Percentiles rank a stretch among this genome's conserved stretches.
Conservation (phyloP, 1,284 basidiomycete genomes). For the Boletellus dicymbophilus region DNA sequence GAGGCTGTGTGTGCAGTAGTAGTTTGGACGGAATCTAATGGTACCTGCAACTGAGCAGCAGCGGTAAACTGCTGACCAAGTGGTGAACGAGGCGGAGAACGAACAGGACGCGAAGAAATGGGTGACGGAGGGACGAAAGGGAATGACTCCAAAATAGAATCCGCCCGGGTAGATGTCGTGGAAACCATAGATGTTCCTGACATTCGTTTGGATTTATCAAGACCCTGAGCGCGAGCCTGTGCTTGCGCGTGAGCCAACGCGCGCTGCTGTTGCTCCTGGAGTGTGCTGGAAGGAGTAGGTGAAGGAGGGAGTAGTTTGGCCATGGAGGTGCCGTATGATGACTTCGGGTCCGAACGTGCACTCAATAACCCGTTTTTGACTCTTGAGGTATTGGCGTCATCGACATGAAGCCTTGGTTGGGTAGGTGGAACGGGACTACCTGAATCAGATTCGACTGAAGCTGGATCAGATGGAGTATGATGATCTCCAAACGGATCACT, state of each 20-base stretch:
- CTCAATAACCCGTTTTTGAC: conserved; percentile 56
- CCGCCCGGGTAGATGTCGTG: conserved; percentile 66
- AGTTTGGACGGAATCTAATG: conserved; percentile 27
- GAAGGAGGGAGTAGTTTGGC: conserved; percentile 56
- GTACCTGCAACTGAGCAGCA: conserved; percentile 33
- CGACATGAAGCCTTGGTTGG: conserved; percentile 64
- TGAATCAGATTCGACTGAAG: conserved; percentile 37
- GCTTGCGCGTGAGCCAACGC: conserved; percentile 57
- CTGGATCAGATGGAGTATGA: conserved; percentile 45
- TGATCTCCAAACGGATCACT: conserved; percentile 68
- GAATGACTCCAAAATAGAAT: conserved; percentile 82
- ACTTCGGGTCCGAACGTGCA: conserved; percentile 39
- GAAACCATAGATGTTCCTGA: conserved; percentile 66
- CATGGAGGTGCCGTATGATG: conserved; percentile 61
- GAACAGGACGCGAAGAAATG: conserved; percentile 72
- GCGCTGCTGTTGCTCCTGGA: conserved; percentile 64
- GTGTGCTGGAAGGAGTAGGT: conserved; percentile 33
- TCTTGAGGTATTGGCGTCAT: conserved; percentile 64
- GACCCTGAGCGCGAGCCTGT: conserved; percentile 55
- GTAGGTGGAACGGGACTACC: conserved; percentile 40
- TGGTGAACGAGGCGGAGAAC: conserved; percentile 74
- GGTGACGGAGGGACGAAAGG: conserved; percentile 84
- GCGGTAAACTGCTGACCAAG: conserved; percentile 56
- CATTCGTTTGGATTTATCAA: conserved; percentile 48
- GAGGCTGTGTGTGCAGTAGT: conserved; percentile 7